Conservation (phyloP, 2,329 filamentous ascomycete genomes). For the Ophiostoma quercus region DNA sequence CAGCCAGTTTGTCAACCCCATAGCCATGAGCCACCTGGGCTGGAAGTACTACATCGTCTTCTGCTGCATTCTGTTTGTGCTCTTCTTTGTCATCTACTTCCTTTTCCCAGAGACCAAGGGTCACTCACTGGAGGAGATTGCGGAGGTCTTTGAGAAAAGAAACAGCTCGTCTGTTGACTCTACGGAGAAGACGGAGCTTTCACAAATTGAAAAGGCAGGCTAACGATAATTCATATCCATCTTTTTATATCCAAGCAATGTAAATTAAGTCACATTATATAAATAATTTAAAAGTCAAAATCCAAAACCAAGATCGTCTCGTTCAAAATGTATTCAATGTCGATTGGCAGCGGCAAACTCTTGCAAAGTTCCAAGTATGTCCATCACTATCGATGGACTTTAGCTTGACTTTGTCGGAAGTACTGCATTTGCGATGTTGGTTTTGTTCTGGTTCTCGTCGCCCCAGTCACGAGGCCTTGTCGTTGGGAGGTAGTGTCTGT, state of each 20-base stretch:
- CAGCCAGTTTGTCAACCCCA: conserved; percentile 25
- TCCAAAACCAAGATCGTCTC: background rate
- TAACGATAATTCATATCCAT: background rate
- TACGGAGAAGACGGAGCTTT: background rate
- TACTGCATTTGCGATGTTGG: background rate
- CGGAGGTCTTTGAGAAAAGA: background rate
- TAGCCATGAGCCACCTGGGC: conserved; percentile 33
- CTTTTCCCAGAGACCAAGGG: background rate
- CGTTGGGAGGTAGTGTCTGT: background rate
- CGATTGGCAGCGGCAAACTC: background rate
- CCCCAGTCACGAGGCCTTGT: background rate
- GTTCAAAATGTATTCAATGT: background rate
- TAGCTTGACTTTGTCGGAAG: background rate
- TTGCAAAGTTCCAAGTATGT: background rate
- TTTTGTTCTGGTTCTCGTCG: background rate
- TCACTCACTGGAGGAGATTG: background rate
- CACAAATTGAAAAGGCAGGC: background rate
- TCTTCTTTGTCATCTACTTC: background rate
- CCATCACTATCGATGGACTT: background rate
- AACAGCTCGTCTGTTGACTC: background rate
- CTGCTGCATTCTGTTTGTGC: background rate
- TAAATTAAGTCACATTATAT: background rate
- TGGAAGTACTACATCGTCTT: conserved; percentile 32
- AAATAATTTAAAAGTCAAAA: background rate
- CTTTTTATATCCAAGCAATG: background rate